Base-by-base conservation (phyloP, 305 asterid species). In the Rubia tinctorum region DNA sequence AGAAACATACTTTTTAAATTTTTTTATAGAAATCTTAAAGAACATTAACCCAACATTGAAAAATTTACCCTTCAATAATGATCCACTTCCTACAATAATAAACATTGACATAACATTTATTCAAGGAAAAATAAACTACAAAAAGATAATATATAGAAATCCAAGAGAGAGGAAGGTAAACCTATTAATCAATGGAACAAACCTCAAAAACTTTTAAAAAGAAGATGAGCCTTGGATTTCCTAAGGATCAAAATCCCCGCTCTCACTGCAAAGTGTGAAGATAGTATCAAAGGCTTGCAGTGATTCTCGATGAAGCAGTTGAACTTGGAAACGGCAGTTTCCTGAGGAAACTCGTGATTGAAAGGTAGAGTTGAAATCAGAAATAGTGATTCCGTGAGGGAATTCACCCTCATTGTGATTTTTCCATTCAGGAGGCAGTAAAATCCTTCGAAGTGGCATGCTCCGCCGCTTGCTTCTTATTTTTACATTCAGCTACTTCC, bases 191-290 rank as follows among this genome's bases (percentile, higher is more conserved):
- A n/a, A 61, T 61, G 40, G 13, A 3, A 65, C 63, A 71, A 77
- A 91, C 99, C 90, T 86, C 68, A 88, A 73, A 81, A 91, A 94
- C 61, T 84, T 88, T 69, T 90, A 76, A n/a, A 97, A 89, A 73
- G 84, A 77, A 65, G 95, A 83, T 60, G 88, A 64, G 25, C 87
- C 90, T 70, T 82, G 76, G 63, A 86, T 75, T 61, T 90, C 96
- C 47, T 76, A 80, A 14, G 78, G 80, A 83, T 80, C 80, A 58
- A 73, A 80, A 39, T 80, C 79, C 25, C 60, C 65, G 39, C 77
- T 68, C 14, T 72, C 86, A 2, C 89, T 87, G 66, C 90, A 88
- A 34, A 94, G 84, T 76, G 73, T 70, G 56, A 83, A 79, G 37
- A 91, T 80, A 2, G 71, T 81, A 70, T 84, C 90, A 0, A 89